Percentiles rank a stretch among this genome's conserved stretches.
Evolutionary conservation across 2,329 filamentous ascomycete species (phyloP).

Genomic region (Nectriaceae sp.): DNA sequence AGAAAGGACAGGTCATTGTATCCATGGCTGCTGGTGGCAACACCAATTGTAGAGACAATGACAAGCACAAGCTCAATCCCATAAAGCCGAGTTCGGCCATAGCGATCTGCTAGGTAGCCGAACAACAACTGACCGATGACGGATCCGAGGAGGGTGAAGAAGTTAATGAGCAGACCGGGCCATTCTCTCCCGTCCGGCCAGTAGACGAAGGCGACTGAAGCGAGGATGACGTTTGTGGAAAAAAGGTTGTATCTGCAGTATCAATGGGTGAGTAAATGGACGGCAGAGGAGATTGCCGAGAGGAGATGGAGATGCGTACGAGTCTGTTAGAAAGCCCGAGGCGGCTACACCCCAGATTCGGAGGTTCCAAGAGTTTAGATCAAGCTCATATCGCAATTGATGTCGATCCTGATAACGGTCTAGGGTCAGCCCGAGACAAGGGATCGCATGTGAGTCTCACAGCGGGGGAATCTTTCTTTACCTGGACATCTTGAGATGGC

Average conservation of each 20-base stretch:
- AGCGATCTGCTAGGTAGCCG: constrained; percentile 55
- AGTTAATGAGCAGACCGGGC: constrained; percentile 51
- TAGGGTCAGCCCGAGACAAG: constrained; percentile 15
- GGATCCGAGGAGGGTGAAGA: constrained; percentile 54
- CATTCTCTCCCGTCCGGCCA: constrained; percentile 48
- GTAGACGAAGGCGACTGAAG: constrained; percentile 54
- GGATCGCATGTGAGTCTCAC: background rate
- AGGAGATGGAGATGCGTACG: constrained; percentile 37
- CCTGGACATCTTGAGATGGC: constrained; percentile 50
- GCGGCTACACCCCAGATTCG: constrained; percentile 58
- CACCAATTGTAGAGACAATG: constrained; percentile 58
- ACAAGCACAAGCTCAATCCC: constrained; percentile 59
- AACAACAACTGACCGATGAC: constrained; percentile 54
- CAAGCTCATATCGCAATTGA: constrained; percentile 54
- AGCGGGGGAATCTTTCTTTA: constrained; percentile 27
- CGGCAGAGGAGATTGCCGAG: background rate
- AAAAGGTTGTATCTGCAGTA: constrained; percentile 58
- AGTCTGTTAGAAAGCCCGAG: constrained; percentile 56
- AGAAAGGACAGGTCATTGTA: constrained; percentile 52
- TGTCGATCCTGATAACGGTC: constrained; percentile 45
- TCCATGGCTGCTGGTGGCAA: constrained; percentile 53
- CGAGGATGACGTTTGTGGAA: constrained; percentile 56
- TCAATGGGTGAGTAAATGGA: constrained; percentile 4
- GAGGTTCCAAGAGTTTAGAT: constrained; percentile 56
- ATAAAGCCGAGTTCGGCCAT: constrained; percentile 56